Evolutionary conservation across 495 filamentous ascomycete genomes (phyloP).

Genomic region (Cetradonia linearis): DNA sequence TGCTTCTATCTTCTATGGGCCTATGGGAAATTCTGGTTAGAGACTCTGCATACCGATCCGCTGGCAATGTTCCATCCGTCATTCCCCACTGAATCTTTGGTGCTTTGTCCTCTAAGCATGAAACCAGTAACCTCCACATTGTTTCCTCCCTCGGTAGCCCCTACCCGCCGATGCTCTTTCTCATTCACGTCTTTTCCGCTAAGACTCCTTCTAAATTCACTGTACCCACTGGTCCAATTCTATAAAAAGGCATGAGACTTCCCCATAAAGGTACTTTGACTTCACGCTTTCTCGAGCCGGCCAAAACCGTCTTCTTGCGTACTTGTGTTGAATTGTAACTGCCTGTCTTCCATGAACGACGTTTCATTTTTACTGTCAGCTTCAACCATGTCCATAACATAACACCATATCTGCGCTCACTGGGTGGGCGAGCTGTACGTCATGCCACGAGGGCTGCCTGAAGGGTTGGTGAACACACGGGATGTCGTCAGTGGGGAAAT

Average conservation of each 20-base stretch:
- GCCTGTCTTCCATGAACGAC: not conserved
- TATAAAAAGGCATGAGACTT: not conserved
- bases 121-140: conserved; percentile 1
- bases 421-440: conserved; percentile 18
- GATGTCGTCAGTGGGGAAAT: conserved; percentile 27
- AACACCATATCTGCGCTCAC: conserved; percentile 5
- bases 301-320: not conserved
- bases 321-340: conserved; percentile 3
- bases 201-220: not conserved
- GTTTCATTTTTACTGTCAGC: not conserved
- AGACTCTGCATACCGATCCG: conserved; percentile 8
- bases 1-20: not conserved
- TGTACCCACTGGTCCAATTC: not conserved
- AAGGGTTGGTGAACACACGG: conserved; percentile 41
- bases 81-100: not conserved
- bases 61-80: conserved; percentile 6
- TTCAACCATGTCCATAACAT: conserved; percentile 7
- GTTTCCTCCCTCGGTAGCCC: not conserved
- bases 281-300: conserved; percentile 5
- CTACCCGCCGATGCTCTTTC: not conserved
- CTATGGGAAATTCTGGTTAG: not conserved
- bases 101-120: conserved; percentile 9
- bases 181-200: not conserved
- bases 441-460: conserved; percentile 42
- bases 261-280: conserved; percentile 3